A percentile compares a stretch with the other conserved stretches of the same genome.
Conservation (phyloP, 2,329 filamentous ascomycete genomes). For the Bipolaris cookei region DNA sequence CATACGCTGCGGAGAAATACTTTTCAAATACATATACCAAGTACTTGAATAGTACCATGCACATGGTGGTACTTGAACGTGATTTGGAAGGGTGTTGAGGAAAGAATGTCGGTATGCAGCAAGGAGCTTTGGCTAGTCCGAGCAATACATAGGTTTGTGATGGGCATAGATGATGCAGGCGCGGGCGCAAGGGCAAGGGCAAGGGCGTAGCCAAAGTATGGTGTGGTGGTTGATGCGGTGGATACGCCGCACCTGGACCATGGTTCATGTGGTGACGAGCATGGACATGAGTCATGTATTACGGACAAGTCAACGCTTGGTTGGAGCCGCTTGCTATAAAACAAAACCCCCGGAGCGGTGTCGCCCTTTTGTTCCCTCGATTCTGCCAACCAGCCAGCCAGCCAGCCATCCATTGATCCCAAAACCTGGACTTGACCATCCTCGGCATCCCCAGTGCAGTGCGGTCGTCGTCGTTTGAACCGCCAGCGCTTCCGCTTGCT, state of each 20-base stretch:
- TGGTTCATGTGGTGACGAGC: not conserved
- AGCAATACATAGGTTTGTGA: too few relatives aligned
- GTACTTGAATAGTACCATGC: too few relatives aligned
- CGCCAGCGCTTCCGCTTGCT: not conserved
- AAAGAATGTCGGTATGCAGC: too few relatives aligned
- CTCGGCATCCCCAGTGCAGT: not conserved
- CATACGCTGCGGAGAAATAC: too few relatives aligned
- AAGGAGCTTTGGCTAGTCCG: too few relatives aligned
- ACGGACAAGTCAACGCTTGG: not conserved
- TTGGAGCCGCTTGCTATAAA: conserved; percentile 2
- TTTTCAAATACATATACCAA: too few relatives aligned
- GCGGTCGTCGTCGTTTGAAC: not conserved
- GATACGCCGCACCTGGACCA: not conserved
- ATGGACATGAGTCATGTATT: not conserved
- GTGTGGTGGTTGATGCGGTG: not conserved
- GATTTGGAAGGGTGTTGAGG: too few relatives aligned
- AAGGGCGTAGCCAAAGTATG: too few relatives aligned
- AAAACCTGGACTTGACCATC: not conserved
- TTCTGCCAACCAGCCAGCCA: not conserved
- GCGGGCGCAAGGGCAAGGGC: too few relatives aligned
- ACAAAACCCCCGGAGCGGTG: not conserved
- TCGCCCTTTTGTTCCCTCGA: not conserved
- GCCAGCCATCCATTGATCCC: not conserved
- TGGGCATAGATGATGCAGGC: too few relatives aligned
- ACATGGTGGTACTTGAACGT: too few relatives aligned